These are phyloP conservation scores for Gossypium anomalum DNA, from an alignment of 345 rosid genomes.

Conservation along the genomic window DNA sequence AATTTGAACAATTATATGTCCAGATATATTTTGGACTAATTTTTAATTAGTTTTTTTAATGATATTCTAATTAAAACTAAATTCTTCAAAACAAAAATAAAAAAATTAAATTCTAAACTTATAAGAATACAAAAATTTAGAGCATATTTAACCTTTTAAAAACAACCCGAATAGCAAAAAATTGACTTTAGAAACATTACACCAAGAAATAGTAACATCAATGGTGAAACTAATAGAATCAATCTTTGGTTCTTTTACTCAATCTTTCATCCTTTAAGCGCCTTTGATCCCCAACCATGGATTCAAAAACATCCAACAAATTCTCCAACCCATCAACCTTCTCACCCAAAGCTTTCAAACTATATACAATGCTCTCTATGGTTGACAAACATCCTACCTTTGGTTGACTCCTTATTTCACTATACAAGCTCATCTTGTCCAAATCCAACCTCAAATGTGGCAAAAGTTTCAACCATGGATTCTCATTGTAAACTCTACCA, in stretches of 20 bases:
- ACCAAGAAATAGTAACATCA: background rate
- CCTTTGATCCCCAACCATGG: constrained; percentile 24
- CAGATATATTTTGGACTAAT: too few relatives aligned
- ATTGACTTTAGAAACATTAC: background rate
- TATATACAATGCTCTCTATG: constrained; percentile 71
- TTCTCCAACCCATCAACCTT: constrained; percentile 24
- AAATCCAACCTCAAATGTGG: constrained; percentile 64
- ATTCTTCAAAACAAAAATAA: too few relatives aligned
- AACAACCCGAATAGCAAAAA: background rate
- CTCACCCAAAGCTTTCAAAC: constrained; percentile 56
- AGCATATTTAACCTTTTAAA: too few relatives aligned
- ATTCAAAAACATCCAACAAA: constrained; percentile 10
- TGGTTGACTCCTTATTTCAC: constrained; percentile 74
- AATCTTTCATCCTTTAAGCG: constrained; percentile 55
- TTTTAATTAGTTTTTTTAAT: too few relatives aligned
- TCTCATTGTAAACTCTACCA: constrained; percentile 66
- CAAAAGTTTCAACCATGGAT: constrained; percentile 82
- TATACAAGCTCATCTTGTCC: constrained; percentile 53
- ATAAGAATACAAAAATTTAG: too few relatives aligned
- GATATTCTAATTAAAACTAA: too few relatives aligned
- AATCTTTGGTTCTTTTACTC: constrained; percentile 2
- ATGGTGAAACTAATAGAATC: too few relatives aligned
- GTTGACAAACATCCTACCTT: constrained; percentile 72
- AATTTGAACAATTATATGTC: too few relatives aligned
- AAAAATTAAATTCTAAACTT: too few relatives aligned